Evolutionary conservation across 164 flowering plant genomes (phyloP), one percentile per base, ranked within the genome.

Genomic region (Vitis labrusca): DNA sequence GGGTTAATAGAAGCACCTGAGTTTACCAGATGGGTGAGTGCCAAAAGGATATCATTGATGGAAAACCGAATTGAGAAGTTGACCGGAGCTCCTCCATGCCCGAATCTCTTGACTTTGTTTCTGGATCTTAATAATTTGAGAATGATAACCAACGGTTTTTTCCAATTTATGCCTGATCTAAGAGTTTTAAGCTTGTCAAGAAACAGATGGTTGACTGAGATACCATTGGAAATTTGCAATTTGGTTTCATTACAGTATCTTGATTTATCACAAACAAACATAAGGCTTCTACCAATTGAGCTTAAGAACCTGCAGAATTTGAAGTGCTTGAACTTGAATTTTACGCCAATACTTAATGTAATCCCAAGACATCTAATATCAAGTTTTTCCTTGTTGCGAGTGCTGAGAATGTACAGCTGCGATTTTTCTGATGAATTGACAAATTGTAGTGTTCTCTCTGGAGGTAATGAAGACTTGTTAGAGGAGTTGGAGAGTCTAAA

Each of bases 251-350:
- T 73, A 12, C 60, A 63, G 12, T 64, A n/a, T 68, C 76, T 74
- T 8, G 49, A 68, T 23, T 58, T 74, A 10, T 56, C 59, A n/a
- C 1, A 1, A 0, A 74, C 76, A 10, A 8, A 37, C 0, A 50
- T 74, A 62, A 14, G 3, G 15, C 14, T 50, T 7, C 15, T 74
- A 17, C 76, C 72, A 12, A 14, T n/a, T 1, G 61, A 52, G 54
- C 32, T 74, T 15, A 61, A 57, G n/a, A 51, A 12, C 0, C 47
- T 74, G 64, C 19, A 6, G 15, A 64, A 74, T 10, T 49, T 74
- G 11, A 68, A 64, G 13, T 65, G 52, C 49, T 55, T 56, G 50
- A 73, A 64, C 64, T 19, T 68, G 19, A 50, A 19, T 1, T 1
- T 29, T 11, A 47, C 49, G 2, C 0, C 0, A 0, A 10, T 27